Percentiles rank a stretch among this genome's conserved stretches.
Evolutionary conservation across 2,329 filamentous ascomycete genomes (phyloP).

Genomic region (Chalaropsis ovoidea): DNA sequence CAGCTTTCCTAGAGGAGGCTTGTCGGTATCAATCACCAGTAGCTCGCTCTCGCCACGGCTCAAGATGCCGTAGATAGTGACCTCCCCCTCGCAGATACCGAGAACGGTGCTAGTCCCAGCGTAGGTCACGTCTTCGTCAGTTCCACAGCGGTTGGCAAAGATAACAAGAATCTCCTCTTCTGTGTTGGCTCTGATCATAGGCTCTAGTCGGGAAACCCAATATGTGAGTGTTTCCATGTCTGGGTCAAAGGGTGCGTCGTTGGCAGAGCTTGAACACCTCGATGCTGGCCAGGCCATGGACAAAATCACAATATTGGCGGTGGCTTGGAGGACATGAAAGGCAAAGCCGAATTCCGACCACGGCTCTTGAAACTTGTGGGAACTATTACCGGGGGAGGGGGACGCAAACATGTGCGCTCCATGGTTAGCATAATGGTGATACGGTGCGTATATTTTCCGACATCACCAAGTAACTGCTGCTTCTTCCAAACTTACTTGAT

Average conservation of each 20-base stretch:
- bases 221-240: constrained; percentile 65
- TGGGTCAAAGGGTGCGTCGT: constrained; percentile 44
- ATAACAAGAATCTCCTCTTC: constrained; percentile 57
- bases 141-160: constrained; percentile 59
- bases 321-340: constrained; percentile 44
- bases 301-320: constrained; percentile 55
- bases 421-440: neutral
- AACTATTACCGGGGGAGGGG: neutral
- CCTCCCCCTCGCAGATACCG: constrained; percentile 53
- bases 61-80: constrained; percentile 58
- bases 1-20: constrained; percentile 38
- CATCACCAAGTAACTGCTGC: neutral
- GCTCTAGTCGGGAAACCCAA: constrained; percentile 64
- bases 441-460: neutral
- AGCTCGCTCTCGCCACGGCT: constrained; percentile 58
- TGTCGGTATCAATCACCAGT: constrained; percentile 54
- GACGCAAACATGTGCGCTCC: neutral
- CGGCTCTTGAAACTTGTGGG: constrained; percentile 24
- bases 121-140: constrained; percentile 56
- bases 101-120: constrained; percentile 64
- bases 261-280: constrained; percentile 40
- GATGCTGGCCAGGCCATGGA: constrained; percentile 68
- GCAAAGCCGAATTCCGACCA: constrained; percentile 32
- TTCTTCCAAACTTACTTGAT: constrained; percentile 37
- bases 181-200: constrained; percentile 44